These are phyloP conservation scores for Phytophthora chlamydospora DNA, from an alignment of 352 stramenopile genomes.

Conservation along the genomic window DNA sequence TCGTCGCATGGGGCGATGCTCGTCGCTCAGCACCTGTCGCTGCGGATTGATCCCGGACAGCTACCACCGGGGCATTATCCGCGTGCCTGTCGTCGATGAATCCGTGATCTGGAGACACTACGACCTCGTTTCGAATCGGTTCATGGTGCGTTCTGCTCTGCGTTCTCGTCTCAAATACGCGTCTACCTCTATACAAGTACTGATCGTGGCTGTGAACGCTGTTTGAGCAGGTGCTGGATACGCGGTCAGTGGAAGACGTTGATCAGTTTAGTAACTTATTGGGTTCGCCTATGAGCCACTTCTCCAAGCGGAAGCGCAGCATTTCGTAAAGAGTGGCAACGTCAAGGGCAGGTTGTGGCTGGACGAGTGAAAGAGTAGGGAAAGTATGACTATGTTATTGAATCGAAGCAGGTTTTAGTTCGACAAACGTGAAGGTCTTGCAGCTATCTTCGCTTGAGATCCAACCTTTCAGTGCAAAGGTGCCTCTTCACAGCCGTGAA, in stretches of 20 bases:
- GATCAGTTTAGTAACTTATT: constrained; percentile 44
- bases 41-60: constrained; percentile 78
- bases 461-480: constrained; percentile 21
- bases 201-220: constrained; percentile 5
- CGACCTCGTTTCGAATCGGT: constrained; percentile 61
- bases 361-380: neutral
- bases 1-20: constrained; percentile 56
- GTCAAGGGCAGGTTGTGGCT: neutral
- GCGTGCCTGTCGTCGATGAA: constrained; percentile 74
- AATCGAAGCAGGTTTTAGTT: too few species aligned
- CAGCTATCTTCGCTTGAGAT: constrained; percentile 5
- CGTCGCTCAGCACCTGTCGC: constrained; percentile 59
- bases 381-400: constrained; percentile 27
- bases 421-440: too few species aligned
- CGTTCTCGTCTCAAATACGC: too few species aligned
- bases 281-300: constrained; percentile 25
- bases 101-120: constrained; percentile 81
- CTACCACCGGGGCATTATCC: constrained; percentile 71
- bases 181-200: neutral
- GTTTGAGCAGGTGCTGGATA: constrained; percentile 41
- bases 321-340: constrained; percentile 42
- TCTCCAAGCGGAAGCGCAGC: constrained; percentile 40
- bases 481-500: constrained; percentile 28
- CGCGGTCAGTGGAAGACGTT: constrained; percentile 34
- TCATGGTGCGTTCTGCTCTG: constrained; percentile 57